Evolutionary conservation across 208 protist species (phyloP).

Genomic region (Kentomonas sorsogonicus): DNA sequence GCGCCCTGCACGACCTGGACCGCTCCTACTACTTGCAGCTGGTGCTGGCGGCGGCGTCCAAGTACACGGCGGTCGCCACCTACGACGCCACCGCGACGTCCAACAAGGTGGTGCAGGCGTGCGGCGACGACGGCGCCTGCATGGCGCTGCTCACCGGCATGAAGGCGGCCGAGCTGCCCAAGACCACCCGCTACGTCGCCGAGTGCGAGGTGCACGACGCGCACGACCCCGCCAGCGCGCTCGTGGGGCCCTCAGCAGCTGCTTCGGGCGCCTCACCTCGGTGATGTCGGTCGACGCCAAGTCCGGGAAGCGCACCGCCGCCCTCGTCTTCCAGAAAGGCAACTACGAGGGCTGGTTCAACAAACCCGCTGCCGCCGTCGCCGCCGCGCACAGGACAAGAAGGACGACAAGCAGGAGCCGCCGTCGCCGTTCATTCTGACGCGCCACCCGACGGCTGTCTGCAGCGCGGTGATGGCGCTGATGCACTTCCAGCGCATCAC

Average conservation of each 20-base stretch:
- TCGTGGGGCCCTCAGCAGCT: neutral
- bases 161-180: neutral
- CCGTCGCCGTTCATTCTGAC: no score
- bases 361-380: neutral
- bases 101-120: constrained; percentile 2
- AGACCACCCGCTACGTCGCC: neutral
- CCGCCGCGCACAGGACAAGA: constrained; percentile 1
- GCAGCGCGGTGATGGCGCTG: constrained; percentile 10
- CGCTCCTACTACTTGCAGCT: constrained; percentile 13
- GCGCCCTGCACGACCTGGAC: constrained; percentile 10
- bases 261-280: neutral
- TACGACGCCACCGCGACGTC: no score
- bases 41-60: constrained; percentile 6
- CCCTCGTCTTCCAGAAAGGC: constrained; percentile 5
- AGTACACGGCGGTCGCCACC: constrained; percentile 1
- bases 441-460: constrained; percentile 10
- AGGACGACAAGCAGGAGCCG: neutral
- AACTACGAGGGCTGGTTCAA: neutral
- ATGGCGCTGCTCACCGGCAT: neutral
- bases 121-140: neutral
- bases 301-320: neutral
- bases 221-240: constrained; percentile 3
- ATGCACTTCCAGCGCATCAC: constrained; percentile 7
- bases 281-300: neutral
- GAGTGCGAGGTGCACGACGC: neutral